Conservation (phyloP, 2,329 filamentous ascomycete species). For the Ophiostoma quercus region DNA sequence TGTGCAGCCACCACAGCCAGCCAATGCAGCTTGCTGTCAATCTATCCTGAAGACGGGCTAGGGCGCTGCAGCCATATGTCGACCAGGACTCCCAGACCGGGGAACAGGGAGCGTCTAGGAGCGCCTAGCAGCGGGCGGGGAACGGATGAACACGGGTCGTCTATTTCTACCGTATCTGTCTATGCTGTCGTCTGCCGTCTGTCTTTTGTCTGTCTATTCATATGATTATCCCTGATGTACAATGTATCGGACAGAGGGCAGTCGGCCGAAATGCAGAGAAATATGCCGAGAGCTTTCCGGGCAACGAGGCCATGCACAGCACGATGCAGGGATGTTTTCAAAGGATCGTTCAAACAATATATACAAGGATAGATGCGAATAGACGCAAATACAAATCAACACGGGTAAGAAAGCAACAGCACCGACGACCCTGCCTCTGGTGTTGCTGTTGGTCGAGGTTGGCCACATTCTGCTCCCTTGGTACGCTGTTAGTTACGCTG, state of each 20-base stretch:
- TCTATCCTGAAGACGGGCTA: not conserved
- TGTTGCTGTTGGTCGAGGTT: not conserved
- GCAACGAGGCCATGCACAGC: not conserved
- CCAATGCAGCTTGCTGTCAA: not conserved
- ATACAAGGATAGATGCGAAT: too few relatives aligned
- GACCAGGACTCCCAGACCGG: conserved; percentile 10
- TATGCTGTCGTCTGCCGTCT: not conserved
- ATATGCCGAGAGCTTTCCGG: not conserved
- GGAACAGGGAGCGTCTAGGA: not conserved
- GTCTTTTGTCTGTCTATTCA: too few relatives aligned
- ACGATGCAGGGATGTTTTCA: too few relatives aligned
- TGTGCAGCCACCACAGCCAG: not conserved
- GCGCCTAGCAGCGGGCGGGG: not conserved
- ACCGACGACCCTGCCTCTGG: not conserved
- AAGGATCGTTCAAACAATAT: too few relatives aligned
- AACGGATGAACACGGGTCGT: conserved; percentile 3
- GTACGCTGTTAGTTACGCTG: not conserved
- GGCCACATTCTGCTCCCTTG: not conserved
- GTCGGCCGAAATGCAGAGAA: not conserved
- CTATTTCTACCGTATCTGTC: not conserved
- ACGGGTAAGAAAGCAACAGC: not conserved
- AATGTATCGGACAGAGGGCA: not conserved
- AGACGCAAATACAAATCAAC: not conserved
- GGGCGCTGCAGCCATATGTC: not conserved
- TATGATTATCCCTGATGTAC: not conserved